Evolutionary conservation across 176 grass and related monocot species (phyloP).

Genomic region (Rhynchospora breviuscula): DNA sequence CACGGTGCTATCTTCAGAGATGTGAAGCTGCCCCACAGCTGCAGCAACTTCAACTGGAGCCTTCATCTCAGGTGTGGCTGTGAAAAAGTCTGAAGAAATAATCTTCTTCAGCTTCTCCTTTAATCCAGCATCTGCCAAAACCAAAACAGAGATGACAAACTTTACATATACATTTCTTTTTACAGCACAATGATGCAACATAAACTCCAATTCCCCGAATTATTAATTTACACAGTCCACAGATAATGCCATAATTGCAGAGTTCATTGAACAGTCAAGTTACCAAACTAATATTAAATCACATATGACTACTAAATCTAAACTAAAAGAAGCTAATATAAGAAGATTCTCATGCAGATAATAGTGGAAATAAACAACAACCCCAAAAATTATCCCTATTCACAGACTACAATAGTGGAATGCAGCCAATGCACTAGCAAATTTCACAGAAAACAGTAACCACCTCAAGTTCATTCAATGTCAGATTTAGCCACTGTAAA

Average conservation of each 20-base stretch:
- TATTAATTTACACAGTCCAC: not conserved
- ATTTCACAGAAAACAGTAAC: not conserved
- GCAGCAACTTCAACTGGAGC: slow-evolving; percentile 50
- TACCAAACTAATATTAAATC: not conserved
- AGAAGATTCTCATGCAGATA: not conserved
- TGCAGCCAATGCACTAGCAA: not conserved
- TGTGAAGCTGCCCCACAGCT: slow-evolving; percentile 45
- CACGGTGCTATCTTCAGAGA: slow-evolving; percentile 20
- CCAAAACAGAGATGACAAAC: slow-evolving; percentile 9
- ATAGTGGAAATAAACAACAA: not conserved
- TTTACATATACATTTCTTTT: not conserved
- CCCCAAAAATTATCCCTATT: not conserved
- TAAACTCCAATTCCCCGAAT: not conserved
- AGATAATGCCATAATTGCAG: not conserved
- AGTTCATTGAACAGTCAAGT: not conserved
- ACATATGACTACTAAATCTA: too few relatives aligned
- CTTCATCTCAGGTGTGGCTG: slow-evolving; percentile 58
- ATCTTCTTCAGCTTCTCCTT: slow-evolving; percentile 84
- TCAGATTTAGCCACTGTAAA: not conserved
- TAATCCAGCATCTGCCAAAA: slow-evolving; percentile 62
- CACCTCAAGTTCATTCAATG: not conserved
- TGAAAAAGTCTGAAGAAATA: slow-evolving; percentile 76
- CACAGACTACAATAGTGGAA: not conserved
- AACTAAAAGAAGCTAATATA: not conserved
- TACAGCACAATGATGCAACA: not conserved